Base-by-base conservation (phyloP, 805 yeast species). In the Wickerhamia fluorescens region DNA sequence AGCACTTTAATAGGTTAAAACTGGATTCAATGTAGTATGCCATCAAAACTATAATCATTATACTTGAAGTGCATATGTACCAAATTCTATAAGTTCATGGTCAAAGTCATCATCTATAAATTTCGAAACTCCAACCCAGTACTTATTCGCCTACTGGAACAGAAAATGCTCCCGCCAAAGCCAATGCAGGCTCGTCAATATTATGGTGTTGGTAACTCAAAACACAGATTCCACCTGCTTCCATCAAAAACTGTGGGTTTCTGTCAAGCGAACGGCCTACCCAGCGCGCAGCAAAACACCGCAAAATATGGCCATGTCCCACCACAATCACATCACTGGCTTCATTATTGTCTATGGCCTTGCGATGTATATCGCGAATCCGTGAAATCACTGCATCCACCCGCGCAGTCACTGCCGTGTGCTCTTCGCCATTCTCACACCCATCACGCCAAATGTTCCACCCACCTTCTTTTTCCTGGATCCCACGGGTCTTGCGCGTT, bases 191-290 rank as follows among this genome's bases (percentile, higher is more conserved):
- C 57, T 89, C 96, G 21, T 79, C 68, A 32, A 84, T 68, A 51
- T 69, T 77, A 48, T 79, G 76, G 53, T 88, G 97, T 45, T 85
- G 94, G 54, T 88, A 88, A 40, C 92, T 77, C 48, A 89, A 64
- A 2, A 87, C 95, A 37, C 96, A 95, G 23, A 86, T 84, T 24
- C 95, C 96, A 40, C 96, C 96, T 16, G 97, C 95, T 51, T 89
- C 96, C 42, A 89, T 63, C 53, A 89, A 63, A 53, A 87, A 78
- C 41, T 78, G 74, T 7, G 96, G 96, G 51, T 88, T 83, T 26
- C 51, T 59, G 37, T 59, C 51, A 34, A 81, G 61, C n/a, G 66
- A 65, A 23, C 66, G 55, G 3, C 69, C 72, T 21, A 83, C 75
- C 97, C 97, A 89, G 35, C 95, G 61, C 13, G 87, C 85, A 6